Conservation (phyloP, 495 filamentous ascomycete genomes). For the Articulospora tetracladia region DNA sequence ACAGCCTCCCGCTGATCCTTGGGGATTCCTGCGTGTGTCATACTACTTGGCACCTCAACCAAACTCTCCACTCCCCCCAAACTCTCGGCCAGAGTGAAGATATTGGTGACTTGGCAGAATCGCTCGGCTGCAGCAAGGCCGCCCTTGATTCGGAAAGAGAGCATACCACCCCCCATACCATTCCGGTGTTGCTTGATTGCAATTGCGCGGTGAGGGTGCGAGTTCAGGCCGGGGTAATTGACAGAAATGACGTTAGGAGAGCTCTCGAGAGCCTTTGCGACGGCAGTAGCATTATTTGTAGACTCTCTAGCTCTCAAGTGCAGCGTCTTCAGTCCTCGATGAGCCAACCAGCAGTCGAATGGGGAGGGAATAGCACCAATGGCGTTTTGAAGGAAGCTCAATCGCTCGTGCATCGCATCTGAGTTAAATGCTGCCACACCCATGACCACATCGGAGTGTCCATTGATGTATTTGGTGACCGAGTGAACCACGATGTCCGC, state of each 20-base stretch:
- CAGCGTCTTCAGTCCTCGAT: constrained; percentile 94
- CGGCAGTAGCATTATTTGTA: constrained; percentile 70
- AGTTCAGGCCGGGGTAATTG: constrained; percentile 90
- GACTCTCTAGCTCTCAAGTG: constrained; percentile 89
- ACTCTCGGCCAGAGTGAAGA: constrained; percentile 93
- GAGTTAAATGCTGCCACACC: constrained; percentile 95
- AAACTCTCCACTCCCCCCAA: constrained; percentile 91
- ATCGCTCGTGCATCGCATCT: constrained; percentile 65
- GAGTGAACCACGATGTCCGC: constrained; percentile 98
- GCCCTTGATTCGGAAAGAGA: constrained; percentile 90
- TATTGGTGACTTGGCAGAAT: constrained; percentile 84
- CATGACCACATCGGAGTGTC: constrained; percentile 97
- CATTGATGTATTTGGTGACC: constrained; percentile 99
- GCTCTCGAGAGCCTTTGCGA: constrained; percentile 72
- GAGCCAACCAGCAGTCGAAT: constrained; percentile 99
- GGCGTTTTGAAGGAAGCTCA: constrained; percentile 93
- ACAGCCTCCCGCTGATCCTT: constrained; percentile 82
- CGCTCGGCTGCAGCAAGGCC: constrained; percentile 81
- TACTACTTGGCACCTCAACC: constrained; percentile 84
- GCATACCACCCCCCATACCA: constrained; percentile 95
- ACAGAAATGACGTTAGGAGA: constrained; percentile 83
- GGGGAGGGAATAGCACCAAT: constrained; percentile 88
- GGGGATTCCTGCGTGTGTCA: constrained; percentile 97
- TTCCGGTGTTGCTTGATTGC: constrained; percentile 87
- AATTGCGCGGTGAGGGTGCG: constrained; percentile 81